Conservation (phyloP, 164 flowering plant genomes). For the Annona squamosa region DNA sequence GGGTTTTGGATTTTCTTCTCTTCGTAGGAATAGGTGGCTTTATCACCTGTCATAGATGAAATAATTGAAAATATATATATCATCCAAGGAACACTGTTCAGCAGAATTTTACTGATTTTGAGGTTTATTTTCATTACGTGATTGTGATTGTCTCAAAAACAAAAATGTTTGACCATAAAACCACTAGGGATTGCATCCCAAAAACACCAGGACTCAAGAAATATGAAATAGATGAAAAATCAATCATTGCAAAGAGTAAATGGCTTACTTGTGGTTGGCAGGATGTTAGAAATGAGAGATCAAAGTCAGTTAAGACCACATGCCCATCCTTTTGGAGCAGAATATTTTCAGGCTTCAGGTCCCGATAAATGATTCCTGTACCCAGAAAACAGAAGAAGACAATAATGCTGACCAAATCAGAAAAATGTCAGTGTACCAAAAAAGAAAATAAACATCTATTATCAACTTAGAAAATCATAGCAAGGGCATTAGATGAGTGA, state of each 20-base stretch:
- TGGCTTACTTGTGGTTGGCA: constrained; percentile 75
- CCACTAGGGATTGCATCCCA: no score
- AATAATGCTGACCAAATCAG: not conserved
- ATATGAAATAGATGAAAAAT: not conserved
- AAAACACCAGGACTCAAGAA: not conserved
- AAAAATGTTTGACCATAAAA: no score
- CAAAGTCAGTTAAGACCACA: constrained; percentile 78
- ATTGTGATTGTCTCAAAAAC: no score
- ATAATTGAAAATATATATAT: not conserved
- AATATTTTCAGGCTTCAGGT: constrained; percentile 94
- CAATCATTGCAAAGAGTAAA: not conserved
- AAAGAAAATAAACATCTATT: no score
- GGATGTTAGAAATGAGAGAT: constrained; percentile 76
- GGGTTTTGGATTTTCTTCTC: constrained; percentile 53
- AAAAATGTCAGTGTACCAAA: not conserved
- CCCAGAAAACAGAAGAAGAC: not conserved
- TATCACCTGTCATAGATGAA: constrained; percentile 41
- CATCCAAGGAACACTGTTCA: not conserved
- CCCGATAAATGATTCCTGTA: constrained; percentile 89
- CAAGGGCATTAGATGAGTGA: no score
- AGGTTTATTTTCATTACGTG: no score
- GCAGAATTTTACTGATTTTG: not conserved
- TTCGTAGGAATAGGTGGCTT: constrained; percentile 39
- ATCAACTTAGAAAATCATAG: no score
- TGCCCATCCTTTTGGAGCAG: constrained; percentile 89